Evolutionary conservation across 108 stramenopile species (phyloP), one percentile per base, ranked within the genome.

Genomic region (Cylindrotheca fusiformis): DNA sequence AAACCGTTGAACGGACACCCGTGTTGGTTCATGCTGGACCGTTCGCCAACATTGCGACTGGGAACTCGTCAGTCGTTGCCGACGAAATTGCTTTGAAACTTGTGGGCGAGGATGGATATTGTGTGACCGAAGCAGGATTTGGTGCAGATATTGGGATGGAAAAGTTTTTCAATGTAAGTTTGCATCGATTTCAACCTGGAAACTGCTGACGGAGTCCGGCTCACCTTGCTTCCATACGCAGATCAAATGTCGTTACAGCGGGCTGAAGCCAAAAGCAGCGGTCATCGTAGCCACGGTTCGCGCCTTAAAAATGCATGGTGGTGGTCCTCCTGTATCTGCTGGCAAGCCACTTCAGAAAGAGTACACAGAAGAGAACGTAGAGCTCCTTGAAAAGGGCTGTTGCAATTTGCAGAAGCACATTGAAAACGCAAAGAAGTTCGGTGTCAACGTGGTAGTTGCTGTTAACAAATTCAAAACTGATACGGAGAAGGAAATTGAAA

Each of bases 231-330:
- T n/a, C n/a, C n/a, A n/a, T 41, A 6, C 14, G 36, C 36, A 41
- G 36, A 98, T 99, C 70, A 99, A 99, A 81, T 97, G 97, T 69
- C 80, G 99, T 1, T 79, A 81, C 65, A 82, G 80, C 29, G 94
- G 93, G 1, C 72, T 97, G 10, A 88, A 82, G 70, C 99, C 99
- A 0, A 86, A 91, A 55, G 95, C 89, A 51, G 97, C 94, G 3
- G 97, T 99, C 54, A 87, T 99, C 55, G 99, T 99, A 4, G 99
- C 99, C 23, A 99, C 99, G 19, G 94, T 99, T 27, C 94, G 99
- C 3, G 99, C 99, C 19, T 70, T 99, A 41, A 99, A 99, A 76
- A 97, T 97, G 96, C 99, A 99, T 78, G 99, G 99, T 6, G 99
- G 99, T 12, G 97, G 97, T 20, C 96, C 97, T 36, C 85, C 86